Percentiles rank a stretch among this genome's conserved stretches.
phyloP scores from a whole-genome alignment of 371 early-diverging fungal species.

The Entomophthora muscae region DNA sequence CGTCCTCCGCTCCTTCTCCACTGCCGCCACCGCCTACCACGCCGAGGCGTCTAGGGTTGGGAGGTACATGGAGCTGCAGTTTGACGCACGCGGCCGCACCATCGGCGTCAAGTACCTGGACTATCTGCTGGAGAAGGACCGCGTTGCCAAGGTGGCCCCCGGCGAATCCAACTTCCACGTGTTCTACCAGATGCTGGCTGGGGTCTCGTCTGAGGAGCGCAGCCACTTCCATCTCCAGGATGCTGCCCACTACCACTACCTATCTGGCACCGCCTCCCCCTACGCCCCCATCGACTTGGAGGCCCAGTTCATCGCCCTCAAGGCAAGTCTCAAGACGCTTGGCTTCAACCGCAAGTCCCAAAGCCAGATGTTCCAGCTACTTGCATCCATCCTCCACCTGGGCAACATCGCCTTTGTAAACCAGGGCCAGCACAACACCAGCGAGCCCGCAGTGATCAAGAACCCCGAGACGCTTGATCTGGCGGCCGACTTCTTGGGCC shows the following conservation, averaged over 20 bases:
- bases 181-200: conserved; percentile 65
- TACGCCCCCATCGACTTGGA: neutral
- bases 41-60: conserved; percentile 75
- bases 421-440: conserved; percentile 13
- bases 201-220: conserved; percentile 28
- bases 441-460: conserved; percentile 32
- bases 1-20: conserved; percentile 68
- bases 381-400: conserved; percentile 70
- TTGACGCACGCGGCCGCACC: conserved; percentile 69
- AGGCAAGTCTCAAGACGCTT: conserved; percentile 47
- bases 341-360: conserved; percentile 61
- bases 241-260: conserved; percentile 28
- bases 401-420: conserved; percentile 51
- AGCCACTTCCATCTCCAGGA: conserved; percentile 30
- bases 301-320: conserved; percentile 32
- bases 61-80: conserved; percentile 77
- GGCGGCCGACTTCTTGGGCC: conserved; percentile 66
- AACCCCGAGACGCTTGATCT: conserved; percentile 45
- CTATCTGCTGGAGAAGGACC: conserved; percentile 75
- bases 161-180: conserved; percentile 79
- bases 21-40: conserved; percentile 57
- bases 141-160: conserved; percentile 34
- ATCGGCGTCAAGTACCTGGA: conserved; percentile 76
- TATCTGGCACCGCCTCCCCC: conserved; percentile 22
- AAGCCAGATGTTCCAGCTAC: conserved; percentile 40